Evolutionary conservation across 495 filamentous ascomycete species (phyloP).

Genomic region (Hypoxylon perforatum): DNA sequence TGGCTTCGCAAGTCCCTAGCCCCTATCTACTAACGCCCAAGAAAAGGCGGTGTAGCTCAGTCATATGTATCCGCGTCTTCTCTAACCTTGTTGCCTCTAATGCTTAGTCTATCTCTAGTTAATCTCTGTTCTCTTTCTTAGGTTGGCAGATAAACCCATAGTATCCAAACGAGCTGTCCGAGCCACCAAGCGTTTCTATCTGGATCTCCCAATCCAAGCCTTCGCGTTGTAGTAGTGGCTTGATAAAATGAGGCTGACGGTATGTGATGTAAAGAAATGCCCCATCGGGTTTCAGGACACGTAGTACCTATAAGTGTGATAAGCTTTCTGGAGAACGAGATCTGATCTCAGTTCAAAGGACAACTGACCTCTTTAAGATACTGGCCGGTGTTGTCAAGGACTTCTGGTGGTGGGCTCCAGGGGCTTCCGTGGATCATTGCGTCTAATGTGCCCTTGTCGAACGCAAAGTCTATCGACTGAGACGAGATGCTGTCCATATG

Average conservation of each 20-base stretch:
- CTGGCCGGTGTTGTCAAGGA: slow-evolving; percentile 61
- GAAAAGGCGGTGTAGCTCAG: too few species aligned
- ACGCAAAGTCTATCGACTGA: slow-evolving; percentile 62
- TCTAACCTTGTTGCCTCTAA: too few species aligned
- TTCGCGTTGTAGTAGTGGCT: slow-evolving; percentile 57
- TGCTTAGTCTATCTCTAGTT: too few species aligned
- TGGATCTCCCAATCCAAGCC: slow-evolving; percentile 39
- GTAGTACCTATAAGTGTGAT: slow-evolving; percentile 52
- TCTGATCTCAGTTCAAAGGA: not conserved
- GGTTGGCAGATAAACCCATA: slow-evolving; percentile 15
- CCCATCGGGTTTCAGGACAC: slow-evolving; percentile 65
- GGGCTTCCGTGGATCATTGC: slow-evolving; percentile 69
- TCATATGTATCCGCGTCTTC: too few species aligned
- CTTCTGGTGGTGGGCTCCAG: slow-evolving; percentile 66
- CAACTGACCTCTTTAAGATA: slow-evolving; percentile 65
- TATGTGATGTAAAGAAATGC: slow-evolving; percentile 68
- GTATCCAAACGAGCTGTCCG: slow-evolving; percentile 26
- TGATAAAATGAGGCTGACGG: slow-evolving; percentile 70
- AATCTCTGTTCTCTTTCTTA: not conserved
- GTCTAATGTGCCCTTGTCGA: slow-evolving; percentile 72
- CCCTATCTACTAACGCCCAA: too few species aligned
- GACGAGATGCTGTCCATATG: slow-evolving; percentile 53
- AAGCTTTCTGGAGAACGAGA: slow-evolving; percentile 23
- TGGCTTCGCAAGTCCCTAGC: too few species aligned
- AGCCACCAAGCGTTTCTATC: slow-evolving; percentile 27